Percentiles rank a stretch among this genome's conserved stretches.
phyloP scores from a whole-genome alignment of 2,329 filamentous ascomycete species.

The Penicillium hordei region DNA sequence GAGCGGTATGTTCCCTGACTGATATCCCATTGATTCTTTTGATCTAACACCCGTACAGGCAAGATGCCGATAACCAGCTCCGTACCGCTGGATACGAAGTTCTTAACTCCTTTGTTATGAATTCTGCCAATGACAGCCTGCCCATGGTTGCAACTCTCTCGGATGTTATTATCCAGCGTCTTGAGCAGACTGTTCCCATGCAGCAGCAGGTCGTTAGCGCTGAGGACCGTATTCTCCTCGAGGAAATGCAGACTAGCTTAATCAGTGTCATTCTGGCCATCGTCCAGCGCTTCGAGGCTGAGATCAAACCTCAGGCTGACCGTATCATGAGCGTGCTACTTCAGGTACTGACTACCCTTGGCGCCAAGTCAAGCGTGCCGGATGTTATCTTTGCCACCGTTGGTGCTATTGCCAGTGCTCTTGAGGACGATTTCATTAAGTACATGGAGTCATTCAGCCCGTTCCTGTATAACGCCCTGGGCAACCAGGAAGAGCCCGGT shows the following conservation, averaged over 20 bases:
- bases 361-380: conserved; percentile 86
- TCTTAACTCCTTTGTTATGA: conserved; percentile 89
- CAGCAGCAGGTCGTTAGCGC: conserved; percentile 93
- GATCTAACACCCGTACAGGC: conserved; percentile 33
- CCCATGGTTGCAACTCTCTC: conserved; percentile 77
- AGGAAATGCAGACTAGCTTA: conserved; percentile 97
- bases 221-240: conserved; percentile 90
- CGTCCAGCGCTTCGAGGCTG: conserved; percentile 84
- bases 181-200: conserved; percentile 86
- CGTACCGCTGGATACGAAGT: conserved; percentile 97
- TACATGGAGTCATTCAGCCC: conserved; percentile 97
- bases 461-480: conserved; percentile 89
- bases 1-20: conserved; percentile 55
- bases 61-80: conserved; percentile 80
- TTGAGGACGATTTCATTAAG: conserved; percentile 90
- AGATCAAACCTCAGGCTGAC: conserved; percentile 86
- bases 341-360: conserved; percentile 73
- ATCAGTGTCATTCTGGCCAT: conserved; percentile 89
- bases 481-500: conserved; percentile 91
- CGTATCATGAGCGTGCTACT: conserved; percentile 90
- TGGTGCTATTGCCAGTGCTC: conserved; percentile 83
- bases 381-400: conserved; percentile 92
- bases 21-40: background rate
- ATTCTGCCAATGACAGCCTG: conserved; percentile 83
- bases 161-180: conserved; percentile 82